Evolutionary conservation across 495 filamentous ascomycete species (phyloP), one percentile per base, ranked within the genome.

Genomic region (Penicillium alfredii): DNA sequence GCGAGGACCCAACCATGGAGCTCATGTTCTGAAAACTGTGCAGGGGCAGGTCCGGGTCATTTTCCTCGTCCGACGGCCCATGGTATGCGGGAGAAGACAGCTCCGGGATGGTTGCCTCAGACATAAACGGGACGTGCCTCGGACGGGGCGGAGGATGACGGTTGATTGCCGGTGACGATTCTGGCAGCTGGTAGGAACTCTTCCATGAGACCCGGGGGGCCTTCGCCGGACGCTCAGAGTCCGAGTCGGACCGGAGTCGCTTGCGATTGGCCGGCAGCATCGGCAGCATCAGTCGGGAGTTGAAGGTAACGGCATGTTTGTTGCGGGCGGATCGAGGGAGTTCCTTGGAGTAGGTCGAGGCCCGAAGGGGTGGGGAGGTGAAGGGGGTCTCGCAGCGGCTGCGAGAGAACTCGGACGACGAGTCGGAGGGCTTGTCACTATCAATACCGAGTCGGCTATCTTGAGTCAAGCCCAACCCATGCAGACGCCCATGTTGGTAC

Each of bases 401-500:
- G 35, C 55, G 59, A 26, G 67, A 62, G 27, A 69, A 56, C 8
- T 78, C 83, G 29, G 87, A 90, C 1, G 87, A 90, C 3, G 84
- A 84, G 60, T 89, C 85, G 50, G 86, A 94, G 22, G 63, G 64
- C 33, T 60, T 64, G 41, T 69, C 64, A 41, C 44, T 55, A 14
- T 55, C 63, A 6, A 55, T 46, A 23, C 32, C 31, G 15, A 38
- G 37, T 21, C 46, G 77, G 44, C 81, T 72, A 48, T 94, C 85
- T 40, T 88, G 42, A 78, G 77, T 60, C 85, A 72, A 59, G 30
- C 55, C 56, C 25, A 63, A 38, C 2, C 52, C 39, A 41, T 60
- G 59, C 17, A 69, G 51, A 35, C 60, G 63, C 44, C 90, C 90
- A 62, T 95, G 80, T 60, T 90, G 85, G 35, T 89, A 86, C 67